Evolutionary conservation across 2,329 filamentous ascomycete genomes (phyloP).

Genomic region (Elsinoe australis): DNA sequence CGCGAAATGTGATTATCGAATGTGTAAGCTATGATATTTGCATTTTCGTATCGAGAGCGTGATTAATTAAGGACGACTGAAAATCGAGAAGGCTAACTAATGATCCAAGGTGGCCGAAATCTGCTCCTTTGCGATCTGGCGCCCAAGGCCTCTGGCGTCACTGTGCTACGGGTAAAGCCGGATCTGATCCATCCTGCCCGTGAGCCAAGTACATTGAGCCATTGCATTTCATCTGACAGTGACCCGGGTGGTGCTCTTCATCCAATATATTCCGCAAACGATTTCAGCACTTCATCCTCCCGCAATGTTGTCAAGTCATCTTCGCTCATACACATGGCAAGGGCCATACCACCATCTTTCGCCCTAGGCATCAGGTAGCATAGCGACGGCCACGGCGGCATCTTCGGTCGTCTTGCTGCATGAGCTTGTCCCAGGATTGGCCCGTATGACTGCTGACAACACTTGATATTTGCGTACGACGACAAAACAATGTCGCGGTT

Average conservation of each 20-base stretch:
- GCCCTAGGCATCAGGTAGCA: slow-evolving; percentile 11
- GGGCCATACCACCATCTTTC: background rate
- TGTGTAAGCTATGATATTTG: slow-evolving; percentile 26
- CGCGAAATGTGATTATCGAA: slow-evolving; percentile 29
- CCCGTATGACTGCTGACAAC: slow-evolving; percentile 4
- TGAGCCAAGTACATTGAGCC: too few species aligned
- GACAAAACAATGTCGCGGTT: slow-evolving; percentile 8
- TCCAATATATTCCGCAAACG: background rate
- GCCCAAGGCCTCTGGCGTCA: too few species aligned
- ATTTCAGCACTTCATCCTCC: background rate
- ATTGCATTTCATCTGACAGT: too few species aligned
- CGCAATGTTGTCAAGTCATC: background rate
- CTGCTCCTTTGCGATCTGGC: too few species aligned
- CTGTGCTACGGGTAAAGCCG: too few species aligned
- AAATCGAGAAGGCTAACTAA: too few species aligned
- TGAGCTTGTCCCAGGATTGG: background rate
- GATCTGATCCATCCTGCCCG: too few species aligned
- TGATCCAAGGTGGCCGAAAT: too few species aligned
- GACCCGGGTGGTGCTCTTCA: too few species aligned
- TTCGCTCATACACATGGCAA: slow-evolving; percentile 2
- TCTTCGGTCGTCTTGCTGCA: background rate
- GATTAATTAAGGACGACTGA: too few species aligned
- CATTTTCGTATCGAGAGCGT: slow-evolving; percentile 13
- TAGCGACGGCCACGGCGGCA: background rate
- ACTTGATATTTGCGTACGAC: slow-evolving; percentile 10